These are phyloP conservation scores for Jamesozyma spencerorum DNA, from an alignment of 805 yeast genomes.

Conservation along the genomic window DNA sequence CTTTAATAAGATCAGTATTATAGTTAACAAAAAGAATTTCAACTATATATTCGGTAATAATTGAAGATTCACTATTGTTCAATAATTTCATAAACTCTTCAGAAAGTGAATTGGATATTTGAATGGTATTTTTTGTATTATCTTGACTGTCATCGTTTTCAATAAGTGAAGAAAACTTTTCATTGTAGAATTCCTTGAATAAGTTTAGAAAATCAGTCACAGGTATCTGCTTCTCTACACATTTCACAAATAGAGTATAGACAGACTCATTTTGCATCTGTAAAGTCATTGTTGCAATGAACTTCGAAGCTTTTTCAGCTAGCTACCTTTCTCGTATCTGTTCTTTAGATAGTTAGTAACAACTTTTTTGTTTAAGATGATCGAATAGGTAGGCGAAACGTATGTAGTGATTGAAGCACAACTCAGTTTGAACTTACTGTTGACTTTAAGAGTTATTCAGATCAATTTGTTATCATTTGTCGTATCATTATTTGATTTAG, in stretches of 20 bases:
- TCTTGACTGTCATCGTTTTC: constrained; percentile 14
- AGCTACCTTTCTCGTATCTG: not conserved
- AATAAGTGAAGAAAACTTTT: constrained; percentile 13
- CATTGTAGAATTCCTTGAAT: constrained; percentile 29
- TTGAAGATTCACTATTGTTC: constrained; percentile 11
- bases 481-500: no score
- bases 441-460: no score
- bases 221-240: constrained; percentile 22
- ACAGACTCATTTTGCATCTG: constrained; percentile 18
- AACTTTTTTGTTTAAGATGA: no score
- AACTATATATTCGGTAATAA: constrained; percentile 23
- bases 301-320: no score
- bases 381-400: no score
- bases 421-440: no score
- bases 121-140: not conserved
- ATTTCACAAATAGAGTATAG: constrained; percentile 19
- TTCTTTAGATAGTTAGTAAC: no score
- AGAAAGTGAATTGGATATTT: constrained; percentile 7
- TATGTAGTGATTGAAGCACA: no score
- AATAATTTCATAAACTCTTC: constrained; percentile 18
- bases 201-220: constrained; percentile 24
- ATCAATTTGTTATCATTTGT: no score
- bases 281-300: constrained; percentile 2
- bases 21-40: constrained; percentile 26
- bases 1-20: constrained; percentile 19